Evolutionary conservation across 2,329 filamentous ascomycete genomes (phyloP), one percentile per base, ranked within the genome.

Genomic region (Colletotrichum tropicicola): DNA sequence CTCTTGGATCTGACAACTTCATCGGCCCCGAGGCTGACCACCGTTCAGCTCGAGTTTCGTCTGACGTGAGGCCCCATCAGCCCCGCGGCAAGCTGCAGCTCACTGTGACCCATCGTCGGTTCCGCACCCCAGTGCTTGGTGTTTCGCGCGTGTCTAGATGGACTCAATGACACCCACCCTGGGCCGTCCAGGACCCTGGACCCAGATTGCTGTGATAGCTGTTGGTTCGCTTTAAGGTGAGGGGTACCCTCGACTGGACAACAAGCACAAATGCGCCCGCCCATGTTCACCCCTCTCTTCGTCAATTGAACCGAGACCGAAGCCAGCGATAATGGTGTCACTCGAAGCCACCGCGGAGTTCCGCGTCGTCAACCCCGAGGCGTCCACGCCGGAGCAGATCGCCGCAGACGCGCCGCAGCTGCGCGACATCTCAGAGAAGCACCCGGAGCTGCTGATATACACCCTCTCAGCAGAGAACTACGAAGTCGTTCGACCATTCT

Each of bases 321-420:
- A 10, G 7, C 3, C 25, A 2, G 10, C 5, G 7, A 45, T 13
- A 10, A 58, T 66, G 59, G 21, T 30, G 21, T 23, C 45, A 25
- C 52, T 66, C 6, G 59, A 66, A 48, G 63, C 63, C 5, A 17
- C 51, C 3, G 45, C 44, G 4, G 63, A 58, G 8, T 66, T 63
- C 35, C 63, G 63, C 6, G 12, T 30, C 10, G 23, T 51, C 15
- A 48, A 58, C 25, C 59, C 52, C 23, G 5, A 32, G 9, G 63
- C 27, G 12, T 56, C 59, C 7, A 57, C 59, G 4, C 25, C 9
- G 23, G 59, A 48, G 23, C 51, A 66, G 39, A 51, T 66, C 7
- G 51, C 25, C 3, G 23, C 30, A 12, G 51, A 66, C 8, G 63
- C 52, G 6, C 63, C 52, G 13, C 47, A 41, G 15, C 30, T 66